phyloP scores from a whole-genome alignment of 441 rosid species.

The Biscutella laevigata region DNA sequence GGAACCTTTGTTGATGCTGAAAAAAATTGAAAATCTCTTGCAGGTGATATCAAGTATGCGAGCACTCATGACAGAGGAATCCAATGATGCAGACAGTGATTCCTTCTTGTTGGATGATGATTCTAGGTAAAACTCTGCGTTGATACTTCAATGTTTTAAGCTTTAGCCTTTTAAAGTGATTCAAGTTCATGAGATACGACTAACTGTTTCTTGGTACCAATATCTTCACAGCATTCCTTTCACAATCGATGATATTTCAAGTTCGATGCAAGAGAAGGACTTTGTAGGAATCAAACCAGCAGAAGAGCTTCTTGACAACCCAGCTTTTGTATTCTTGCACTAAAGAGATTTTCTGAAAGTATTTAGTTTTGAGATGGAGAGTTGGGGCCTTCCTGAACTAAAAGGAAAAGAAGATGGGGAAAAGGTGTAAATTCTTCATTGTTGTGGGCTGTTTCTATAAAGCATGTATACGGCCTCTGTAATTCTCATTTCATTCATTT shows the following conservation, averaged over 20 bases:
- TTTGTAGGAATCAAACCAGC: slow-evolving; percentile 59
- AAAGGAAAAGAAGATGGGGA: slow-evolving; percentile 19
- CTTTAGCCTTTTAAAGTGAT: no score
- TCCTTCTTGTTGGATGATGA: slow-evolving; percentile 61
- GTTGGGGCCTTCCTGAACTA: slow-evolving; percentile 13
- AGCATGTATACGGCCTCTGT: neutral
- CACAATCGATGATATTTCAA: slow-evolving; percentile 61
- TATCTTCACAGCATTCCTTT: slow-evolving; percentile 62
- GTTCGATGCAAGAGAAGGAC: no score
- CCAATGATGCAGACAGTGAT: slow-evolving; percentile 56
- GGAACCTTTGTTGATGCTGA: slow-evolving; percentile 9
- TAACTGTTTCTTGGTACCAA: neutral
- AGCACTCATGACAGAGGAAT: slow-evolving; percentile 55
- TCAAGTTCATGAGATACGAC: no score
- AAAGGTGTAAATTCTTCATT: slow-evolving; percentile 23
- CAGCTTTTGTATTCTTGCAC: slow-evolving; percentile 66
- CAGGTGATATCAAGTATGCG: slow-evolving; percentile 67
- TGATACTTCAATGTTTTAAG: neutral
- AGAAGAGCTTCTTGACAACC: slow-evolving; percentile 52
- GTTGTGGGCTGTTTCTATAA: slow-evolving; percentile 18
- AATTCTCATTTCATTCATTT: slow-evolving; percentile 25
- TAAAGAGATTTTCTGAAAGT: slow-evolving; percentile 12
- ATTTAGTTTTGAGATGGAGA: slow-evolving; percentile 10
- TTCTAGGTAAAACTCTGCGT: slow-evolving; percentile 39
- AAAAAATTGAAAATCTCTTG: no score